These are phyloP conservation scores for Capsicum rhomboideum DNA, from an alignment of 257 asterid genomes.

Conservation along the genomic window DNA sequence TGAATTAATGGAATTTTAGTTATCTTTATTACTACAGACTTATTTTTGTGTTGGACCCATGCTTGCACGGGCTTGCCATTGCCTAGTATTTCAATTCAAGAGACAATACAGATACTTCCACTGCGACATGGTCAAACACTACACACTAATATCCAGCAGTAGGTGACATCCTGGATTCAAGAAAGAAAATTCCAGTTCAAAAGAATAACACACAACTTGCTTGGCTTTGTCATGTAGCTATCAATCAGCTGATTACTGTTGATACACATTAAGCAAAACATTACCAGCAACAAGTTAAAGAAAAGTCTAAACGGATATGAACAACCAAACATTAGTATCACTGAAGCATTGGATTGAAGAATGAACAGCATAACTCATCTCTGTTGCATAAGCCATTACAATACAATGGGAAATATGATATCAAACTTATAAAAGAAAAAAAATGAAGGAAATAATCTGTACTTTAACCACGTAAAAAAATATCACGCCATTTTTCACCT, in stretches of 20 bases:
- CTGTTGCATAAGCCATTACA: background rate
- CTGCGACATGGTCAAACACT: background rate
- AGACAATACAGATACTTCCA: background rate
- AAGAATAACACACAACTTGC: background rate
- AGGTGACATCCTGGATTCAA: background rate
- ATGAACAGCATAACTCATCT: background rate
- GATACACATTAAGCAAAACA: background rate
- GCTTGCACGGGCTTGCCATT: no score
- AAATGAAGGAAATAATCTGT: background rate
- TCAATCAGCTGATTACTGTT: background rate
- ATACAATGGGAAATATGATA: background rate
- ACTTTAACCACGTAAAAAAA: background rate
- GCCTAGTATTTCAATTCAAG: no score
- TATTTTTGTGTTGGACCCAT: no score
- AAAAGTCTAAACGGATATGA: background rate
- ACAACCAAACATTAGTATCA: background rate
- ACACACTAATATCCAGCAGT: background rate
- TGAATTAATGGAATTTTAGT: no score
- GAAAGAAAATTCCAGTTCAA: background rate
- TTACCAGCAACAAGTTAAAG: background rate
- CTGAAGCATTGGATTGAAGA: background rate
- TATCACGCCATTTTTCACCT: background rate
- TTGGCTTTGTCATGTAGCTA: background rate
- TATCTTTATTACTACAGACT: no score
- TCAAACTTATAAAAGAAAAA: background rate